phyloP scores from a whole-genome alignment of 179 eudicot species.

The Vitellaria paradoxa region DNA sequence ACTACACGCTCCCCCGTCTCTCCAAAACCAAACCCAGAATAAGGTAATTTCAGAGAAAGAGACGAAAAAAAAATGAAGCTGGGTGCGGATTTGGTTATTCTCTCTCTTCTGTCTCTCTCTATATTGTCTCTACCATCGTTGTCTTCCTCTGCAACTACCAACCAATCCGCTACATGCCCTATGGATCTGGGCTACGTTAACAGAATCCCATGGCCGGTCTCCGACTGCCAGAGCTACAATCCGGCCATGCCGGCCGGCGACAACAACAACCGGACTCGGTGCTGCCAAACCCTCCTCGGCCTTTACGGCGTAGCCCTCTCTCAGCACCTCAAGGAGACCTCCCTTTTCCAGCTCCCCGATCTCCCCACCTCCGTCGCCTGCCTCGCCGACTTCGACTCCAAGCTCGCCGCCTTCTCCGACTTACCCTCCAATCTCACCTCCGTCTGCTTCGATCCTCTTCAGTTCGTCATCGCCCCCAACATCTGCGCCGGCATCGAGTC shows the following conservation, averaged over 20 bases:
- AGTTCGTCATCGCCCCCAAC: slow-evolving; percentile 46
- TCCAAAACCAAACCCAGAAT: not conserved
- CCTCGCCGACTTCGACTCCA: slow-evolving; percentile 47
- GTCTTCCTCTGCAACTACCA: not conserved
- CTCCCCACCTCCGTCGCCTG: slow-evolving; percentile 51
- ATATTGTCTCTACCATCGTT: not conserved
- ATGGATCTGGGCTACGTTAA: slow-evolving; percentile 44
- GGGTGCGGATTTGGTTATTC: slow-evolving; percentile 18
- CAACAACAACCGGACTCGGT: slow-evolving; percentile 22
- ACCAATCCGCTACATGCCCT: slow-evolving; percentile 41
- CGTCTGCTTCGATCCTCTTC: slow-evolving; percentile 49
- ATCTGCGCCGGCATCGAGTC: slow-evolving; percentile 57
- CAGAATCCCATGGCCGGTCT: slow-evolving; percentile 45
- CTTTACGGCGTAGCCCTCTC: slow-evolving; percentile 57
- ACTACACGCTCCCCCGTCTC: slow-evolving; percentile 1
- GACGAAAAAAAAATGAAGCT: slow-evolving; percentile 19
- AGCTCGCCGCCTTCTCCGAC: slow-evolving; percentile 37
- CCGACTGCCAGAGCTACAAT: slow-evolving; percentile 28
- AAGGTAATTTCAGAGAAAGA: not conserved
- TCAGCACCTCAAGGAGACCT: slow-evolving; percentile 41
- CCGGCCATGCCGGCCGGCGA: not conserved
- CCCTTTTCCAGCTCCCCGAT: slow-evolving; percentile 46
- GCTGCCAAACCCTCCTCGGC: slow-evolving; percentile 63
- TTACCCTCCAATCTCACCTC: slow-evolving; percentile 41
- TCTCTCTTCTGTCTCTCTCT: slow-evolving; percentile 21